These are phyloP conservation scores for Akanthomyces muscarius DNA, from an alignment of 2,329 filamentous ascomycete species.

Conservation along the genomic window DNA sequence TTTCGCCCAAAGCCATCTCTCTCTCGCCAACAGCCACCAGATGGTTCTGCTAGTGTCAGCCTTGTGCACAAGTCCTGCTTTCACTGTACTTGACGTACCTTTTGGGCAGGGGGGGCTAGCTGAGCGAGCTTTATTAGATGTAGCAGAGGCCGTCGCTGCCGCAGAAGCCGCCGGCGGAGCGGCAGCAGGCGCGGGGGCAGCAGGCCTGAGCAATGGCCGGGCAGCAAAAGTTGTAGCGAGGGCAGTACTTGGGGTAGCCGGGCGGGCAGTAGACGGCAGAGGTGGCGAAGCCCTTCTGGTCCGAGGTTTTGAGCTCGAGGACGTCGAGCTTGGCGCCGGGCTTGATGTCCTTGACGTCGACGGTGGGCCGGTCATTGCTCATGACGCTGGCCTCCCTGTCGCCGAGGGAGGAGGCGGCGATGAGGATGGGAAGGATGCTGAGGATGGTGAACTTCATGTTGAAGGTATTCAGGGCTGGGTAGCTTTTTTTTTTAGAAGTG, in stretches of 20 bases:
- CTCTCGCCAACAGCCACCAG: neutral
- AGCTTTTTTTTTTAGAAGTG: neutral
- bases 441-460: conserved; percentile 9
- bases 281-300: neutral
- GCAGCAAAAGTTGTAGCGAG: conserved; percentile 15
- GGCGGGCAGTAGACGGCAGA: conserved; percentile 2
- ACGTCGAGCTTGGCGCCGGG: neutral
- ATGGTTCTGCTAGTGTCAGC: neutral
- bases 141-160: conserved; percentile 15
- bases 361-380: neutral
- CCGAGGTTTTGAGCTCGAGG: neutral
- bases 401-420: neutral
- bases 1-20: neutral
- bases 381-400: neutral
- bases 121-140: neutral
- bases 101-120: neutral
- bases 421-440: conserved; percentile 1
- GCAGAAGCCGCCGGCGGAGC: neutral
- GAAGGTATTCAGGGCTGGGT: neutral
- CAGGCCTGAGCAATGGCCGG: neutral
- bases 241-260: conserved; percentile 11
- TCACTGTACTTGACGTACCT: neutral
- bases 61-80: neutral
- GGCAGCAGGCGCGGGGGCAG: conserved; percentile 19
- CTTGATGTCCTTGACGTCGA: conserved; percentile 6